Conservation (phyloP, 352 stramenopile species). For the Globisporangium paddicum region DNA sequence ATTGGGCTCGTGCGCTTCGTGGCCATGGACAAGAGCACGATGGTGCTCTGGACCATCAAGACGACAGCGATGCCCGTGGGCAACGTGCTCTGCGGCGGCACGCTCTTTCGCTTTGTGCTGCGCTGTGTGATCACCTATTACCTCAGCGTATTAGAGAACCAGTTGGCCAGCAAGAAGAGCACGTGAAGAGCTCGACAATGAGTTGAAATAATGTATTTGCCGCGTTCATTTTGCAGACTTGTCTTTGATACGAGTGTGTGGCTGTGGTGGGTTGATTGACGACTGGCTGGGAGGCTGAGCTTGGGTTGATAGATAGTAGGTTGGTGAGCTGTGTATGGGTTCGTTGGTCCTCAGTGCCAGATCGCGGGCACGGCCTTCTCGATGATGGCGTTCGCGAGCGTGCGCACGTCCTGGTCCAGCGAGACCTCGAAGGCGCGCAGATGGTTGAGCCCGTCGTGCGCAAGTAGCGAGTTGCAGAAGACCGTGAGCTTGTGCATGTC, state of each 20-base stretch:
- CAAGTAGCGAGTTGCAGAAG: conserved; percentile 78
- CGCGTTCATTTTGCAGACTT: neutral
- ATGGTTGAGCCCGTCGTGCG: conserved; percentile 66
- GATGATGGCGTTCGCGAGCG: conserved; percentile 68
- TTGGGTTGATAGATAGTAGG: too few species aligned
- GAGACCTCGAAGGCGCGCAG: conserved; percentile 53
- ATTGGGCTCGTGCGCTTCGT: neutral
- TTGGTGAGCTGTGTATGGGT: neutral
- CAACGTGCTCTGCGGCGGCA: neutral
- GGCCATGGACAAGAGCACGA: neutral
- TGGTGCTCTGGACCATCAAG: neutral
- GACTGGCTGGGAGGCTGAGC: neutral
- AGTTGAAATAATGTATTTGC: too few species aligned
- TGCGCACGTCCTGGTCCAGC: conserved; percentile 44
- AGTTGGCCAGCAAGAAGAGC: too few species aligned
- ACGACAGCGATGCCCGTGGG: neutral
- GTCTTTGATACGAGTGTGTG: neutral
- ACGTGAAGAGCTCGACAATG: too few species aligned
- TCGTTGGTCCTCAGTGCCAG: conserved; percentile 47
- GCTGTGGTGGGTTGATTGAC: too few species aligned
- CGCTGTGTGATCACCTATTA: neutral
- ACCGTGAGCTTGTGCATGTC: conserved; percentile 81
- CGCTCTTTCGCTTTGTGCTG: neutral
- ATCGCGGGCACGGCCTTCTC: conserved; percentile 79
- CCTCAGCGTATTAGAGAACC: too few species aligned